Conservation (phyloP, 345 rosid species). For the Lepidium didymum region DNA sequence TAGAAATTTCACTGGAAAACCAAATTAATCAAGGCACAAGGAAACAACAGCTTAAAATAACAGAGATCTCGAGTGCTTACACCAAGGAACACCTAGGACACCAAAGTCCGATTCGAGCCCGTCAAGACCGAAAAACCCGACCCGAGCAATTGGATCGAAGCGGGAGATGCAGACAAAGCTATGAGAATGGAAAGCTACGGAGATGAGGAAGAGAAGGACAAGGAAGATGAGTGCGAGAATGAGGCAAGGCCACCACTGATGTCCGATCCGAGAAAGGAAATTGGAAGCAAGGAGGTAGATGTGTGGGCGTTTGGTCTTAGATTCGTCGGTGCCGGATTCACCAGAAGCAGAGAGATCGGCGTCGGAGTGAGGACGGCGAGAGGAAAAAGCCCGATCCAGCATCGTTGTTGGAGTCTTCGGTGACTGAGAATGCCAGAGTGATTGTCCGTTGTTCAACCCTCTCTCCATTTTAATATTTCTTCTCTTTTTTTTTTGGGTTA, state of each 20-base stretch:
- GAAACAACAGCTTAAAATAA: neutral
- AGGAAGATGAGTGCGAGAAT: slow-evolving; percentile 34
- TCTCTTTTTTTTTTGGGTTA: neutral
- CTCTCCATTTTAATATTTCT: slow-evolving; percentile 11
- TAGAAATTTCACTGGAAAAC: neutral
- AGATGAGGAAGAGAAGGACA: slow-evolving; percentile 30
- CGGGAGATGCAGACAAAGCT: slow-evolving; percentile 69
- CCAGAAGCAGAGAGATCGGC: slow-evolving; percentile 31
- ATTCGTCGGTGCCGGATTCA: slow-evolving; percentile 38
- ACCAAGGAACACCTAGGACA: slow-evolving; percentile 96
- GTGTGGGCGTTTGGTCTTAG: slow-evolving; percentile 57
- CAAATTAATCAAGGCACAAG: neutral
- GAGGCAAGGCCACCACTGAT: slow-evolving; percentile 44
- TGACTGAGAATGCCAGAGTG: slow-evolving; percentile 37
- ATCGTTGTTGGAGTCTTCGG: slow-evolving; percentile 32
- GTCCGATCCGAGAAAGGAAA: slow-evolving; percentile 43
- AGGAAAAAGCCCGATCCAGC: slow-evolving; percentile 56
- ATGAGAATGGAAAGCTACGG: slow-evolving; percentile 40
- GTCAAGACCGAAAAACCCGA: slow-evolving; percentile 62
- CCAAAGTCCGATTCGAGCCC: slow-evolving; percentile 90
- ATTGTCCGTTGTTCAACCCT: slow-evolving; percentile 20
- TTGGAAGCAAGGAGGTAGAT: slow-evolving; percentile 41
- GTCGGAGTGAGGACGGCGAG: slow-evolving; percentile 48
- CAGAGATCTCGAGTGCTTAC: slow-evolving; percentile 46
- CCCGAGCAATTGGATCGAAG: slow-evolving; percentile 59